phyloP scores from a whole-genome alignment of 352 stramenopile genomes.

The Globisporangium paddicum region DNA sequence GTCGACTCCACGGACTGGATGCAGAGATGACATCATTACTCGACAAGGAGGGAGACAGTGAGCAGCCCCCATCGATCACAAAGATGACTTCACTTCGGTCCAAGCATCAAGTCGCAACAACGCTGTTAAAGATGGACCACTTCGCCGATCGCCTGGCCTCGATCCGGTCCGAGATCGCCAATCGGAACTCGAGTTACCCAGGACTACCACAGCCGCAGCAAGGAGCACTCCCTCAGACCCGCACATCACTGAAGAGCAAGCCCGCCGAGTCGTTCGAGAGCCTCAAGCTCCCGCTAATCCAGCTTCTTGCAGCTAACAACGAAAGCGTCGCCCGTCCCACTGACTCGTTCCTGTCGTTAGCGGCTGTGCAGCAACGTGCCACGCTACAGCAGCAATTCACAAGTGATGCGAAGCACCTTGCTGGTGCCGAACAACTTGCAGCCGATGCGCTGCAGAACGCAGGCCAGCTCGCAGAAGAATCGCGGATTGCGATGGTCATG shows the following conservation, averaged over 20 bases:
- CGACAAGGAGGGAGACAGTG: background rate
- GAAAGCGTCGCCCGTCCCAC: slow-evolving; percentile 13
- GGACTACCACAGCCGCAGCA: background rate
- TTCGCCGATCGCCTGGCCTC: slow-evolving; percentile 38
- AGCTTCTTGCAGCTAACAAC: slow-evolving; percentile 18
- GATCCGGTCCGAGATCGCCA: slow-evolving; percentile 35
- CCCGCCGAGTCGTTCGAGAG: slow-evolving; percentile 1
- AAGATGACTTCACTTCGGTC: background rate
- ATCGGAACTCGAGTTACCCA: background rate
- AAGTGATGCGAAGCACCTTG: slow-evolving; percentile 23
- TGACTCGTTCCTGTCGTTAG: slow-evolving; percentile 26
- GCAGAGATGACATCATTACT: background rate
- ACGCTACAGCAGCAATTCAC: slow-evolving; percentile 24
- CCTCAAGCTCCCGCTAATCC: slow-evolving; percentile 32
- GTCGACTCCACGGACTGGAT: background rate
- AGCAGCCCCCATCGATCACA: background rate
- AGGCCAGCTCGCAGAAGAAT: slow-evolving; percentile 50
- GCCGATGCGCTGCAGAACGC: slow-evolving; percentile 29
- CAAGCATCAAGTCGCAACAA: slow-evolving; percentile 16
- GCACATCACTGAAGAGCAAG: background rate
- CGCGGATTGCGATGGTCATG: slow-evolving; percentile 49
- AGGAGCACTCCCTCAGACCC: background rate
- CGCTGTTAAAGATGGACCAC: slow-evolving; percentile 34
- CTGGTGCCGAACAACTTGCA: slow-evolving; percentile 24
- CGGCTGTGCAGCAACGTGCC: slow-evolving; percentile 32